Conservation (phyloP, 306 rosid species). For the Cicer cuneatum region DNA sequence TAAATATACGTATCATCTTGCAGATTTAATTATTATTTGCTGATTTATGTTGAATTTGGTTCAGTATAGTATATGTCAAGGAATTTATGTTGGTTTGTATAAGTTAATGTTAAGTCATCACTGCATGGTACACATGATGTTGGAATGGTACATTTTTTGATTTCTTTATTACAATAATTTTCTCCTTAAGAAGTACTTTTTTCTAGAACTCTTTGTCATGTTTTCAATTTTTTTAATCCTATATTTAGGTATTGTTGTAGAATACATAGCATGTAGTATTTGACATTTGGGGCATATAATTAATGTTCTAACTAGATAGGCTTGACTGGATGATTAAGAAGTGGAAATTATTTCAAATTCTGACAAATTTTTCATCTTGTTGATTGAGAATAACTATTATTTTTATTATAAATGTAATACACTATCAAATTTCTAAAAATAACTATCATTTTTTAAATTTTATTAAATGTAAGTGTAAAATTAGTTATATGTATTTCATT, state of each 20-base stretch:
- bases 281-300: conserved; percentile 41
- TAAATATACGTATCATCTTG: conserved; percentile 19
- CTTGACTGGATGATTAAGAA: neutral
- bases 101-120: conserved; percentile 35
- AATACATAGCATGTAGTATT: conserved; percentile 34
- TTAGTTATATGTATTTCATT: too few relatives aligned
- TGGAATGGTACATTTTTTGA: conserved; percentile 37
- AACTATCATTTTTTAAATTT: too few relatives aligned
- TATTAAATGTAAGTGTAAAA: too few relatives aligned
- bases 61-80: conserved; percentile 13
- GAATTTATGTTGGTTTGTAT: conserved; percentile 39
- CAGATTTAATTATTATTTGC: neutral
- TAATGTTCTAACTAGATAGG: conserved; percentile 25
- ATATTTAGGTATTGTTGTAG: conserved; percentile 18
- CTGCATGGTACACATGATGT: conserved; percentile 44
- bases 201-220: conserved; percentile 24
- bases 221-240: conserved; percentile 38
- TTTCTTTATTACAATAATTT: conserved; percentile 14
- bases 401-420: too few relatives aligned
- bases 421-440: too few relatives aligned
- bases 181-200: conserved; percentile 5
- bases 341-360: neutral
- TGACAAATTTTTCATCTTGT: conserved; percentile 7
- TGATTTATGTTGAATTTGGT: conserved; percentile 8
- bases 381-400: neutral